Conservation (phyloP, 2,329 filamentous ascomycete genomes). For the Monilinia fructicola region DNA sequence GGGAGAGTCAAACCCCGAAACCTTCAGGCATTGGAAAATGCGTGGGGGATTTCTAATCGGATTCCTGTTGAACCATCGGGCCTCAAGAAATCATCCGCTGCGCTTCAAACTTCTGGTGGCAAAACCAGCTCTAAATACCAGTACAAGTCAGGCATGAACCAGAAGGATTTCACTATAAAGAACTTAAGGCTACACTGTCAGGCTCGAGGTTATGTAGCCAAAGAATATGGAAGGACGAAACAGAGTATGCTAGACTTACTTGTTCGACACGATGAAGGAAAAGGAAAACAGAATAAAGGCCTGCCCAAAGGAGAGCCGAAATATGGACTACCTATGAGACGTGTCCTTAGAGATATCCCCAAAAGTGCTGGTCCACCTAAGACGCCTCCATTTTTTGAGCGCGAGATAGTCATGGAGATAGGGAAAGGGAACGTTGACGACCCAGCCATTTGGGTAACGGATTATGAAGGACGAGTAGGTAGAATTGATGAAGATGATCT, state of each 20-base stretch:
- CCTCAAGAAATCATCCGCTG: neutral
- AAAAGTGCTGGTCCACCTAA: neutral
- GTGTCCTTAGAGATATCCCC: neutral
- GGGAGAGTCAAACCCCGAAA: constrained; percentile 14
- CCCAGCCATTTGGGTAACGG: neutral
- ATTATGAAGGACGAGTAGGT: constrained; percentile 1
- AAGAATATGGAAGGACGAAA: neutral
- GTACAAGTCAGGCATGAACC: neutral
- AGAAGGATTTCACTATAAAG: neutral
- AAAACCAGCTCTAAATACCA: neutral
- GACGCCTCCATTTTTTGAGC: neutral
- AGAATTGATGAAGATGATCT: neutral
- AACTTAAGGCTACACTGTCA: neutral
- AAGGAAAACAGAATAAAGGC: neutral
- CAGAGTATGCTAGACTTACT: neutral
- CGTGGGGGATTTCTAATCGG: neutral
- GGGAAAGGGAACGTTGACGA: neutral
- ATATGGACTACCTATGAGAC: neutral
- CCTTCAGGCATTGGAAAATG: neutral
- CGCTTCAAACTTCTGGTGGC: neutral
- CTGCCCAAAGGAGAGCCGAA: accelerated
- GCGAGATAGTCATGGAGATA: constrained; percentile 8
- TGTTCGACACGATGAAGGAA: neutral
- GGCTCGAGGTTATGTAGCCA: neutral
- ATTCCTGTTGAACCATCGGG: neutral